These are phyloP conservation scores for Ustilago hordei DNA, from an alignment of 1,284 basidiomycete species.

Conservation along the genomic window DNA sequence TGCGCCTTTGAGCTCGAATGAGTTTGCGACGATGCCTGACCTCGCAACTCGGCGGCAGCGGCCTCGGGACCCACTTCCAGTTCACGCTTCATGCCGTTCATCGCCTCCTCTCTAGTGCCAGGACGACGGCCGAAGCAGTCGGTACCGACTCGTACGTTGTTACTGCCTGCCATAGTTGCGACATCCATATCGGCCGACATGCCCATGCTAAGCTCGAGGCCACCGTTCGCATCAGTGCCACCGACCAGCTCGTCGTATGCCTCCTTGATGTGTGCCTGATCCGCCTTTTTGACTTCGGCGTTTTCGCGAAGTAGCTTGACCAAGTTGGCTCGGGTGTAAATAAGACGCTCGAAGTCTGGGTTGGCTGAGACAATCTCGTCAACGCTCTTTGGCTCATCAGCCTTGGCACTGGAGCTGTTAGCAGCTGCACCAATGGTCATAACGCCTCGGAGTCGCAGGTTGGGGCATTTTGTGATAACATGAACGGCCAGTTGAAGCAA, in stretches of 20 bases:
- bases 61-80: conserved; percentile 48
- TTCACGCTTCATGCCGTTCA: conserved; percentile 59
- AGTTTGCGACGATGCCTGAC: conserved; percentile 11
- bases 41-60: conserved; percentile 27
- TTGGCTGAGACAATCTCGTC: conserved; percentile 76
- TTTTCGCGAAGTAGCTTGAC: conserved; percentile 69
- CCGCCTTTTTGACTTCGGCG: conserved; percentile 22
- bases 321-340: conserved; percentile 76
- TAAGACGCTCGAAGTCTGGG: conserved; percentile 83
- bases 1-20: background rate
- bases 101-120: conserved; percentile 57
- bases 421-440: conserved; percentile 91
- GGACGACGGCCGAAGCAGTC: conserved; percentile 81
- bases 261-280: conserved; percentile 27
- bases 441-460: conserved; percentile 81
- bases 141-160: conserved; percentile 90
- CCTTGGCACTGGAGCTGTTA: conserved; percentile 48
- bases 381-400: conserved; percentile 77
- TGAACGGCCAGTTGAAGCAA: conserved; percentile 79
- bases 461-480: conserved; percentile 80
- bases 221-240: conserved; percentile 70
- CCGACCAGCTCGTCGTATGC: conserved; percentile 48
- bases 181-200: conserved; percentile 96
- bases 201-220: conserved; percentile 90
- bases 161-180: conserved; percentile 84